These are phyloP conservation scores for Globisporangium orthogonon DNA, from an alignment of 352 stramenopile genomes.

Conservation along the genomic window DNA sequence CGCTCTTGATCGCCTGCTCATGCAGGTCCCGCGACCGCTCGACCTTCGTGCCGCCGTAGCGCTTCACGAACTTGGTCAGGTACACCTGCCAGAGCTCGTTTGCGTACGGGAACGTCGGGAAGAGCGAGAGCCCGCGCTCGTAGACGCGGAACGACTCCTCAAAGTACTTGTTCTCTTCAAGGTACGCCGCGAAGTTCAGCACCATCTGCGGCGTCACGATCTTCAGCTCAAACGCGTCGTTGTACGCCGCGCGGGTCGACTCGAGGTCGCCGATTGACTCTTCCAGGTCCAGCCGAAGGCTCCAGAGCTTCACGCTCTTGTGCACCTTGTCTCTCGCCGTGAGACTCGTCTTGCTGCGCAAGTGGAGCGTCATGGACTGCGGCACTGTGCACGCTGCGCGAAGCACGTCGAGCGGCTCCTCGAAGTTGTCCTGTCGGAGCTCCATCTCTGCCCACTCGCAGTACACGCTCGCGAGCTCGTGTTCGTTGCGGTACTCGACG, in stretches of 20 bases:
- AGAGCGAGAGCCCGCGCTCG: conserved; percentile 80
- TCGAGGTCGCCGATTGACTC: conserved; percentile 95
- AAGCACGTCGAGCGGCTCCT: conserved; percentile 90
- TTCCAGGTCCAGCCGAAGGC: conserved; percentile 96
- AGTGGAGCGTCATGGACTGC: conserved; percentile 29
- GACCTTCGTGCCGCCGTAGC: conserved; percentile 95
- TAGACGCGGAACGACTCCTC: conserved; percentile 93
- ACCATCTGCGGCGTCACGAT: conserved; percentile 96
- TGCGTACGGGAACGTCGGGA: conserved; percentile 92
- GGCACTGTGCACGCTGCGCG: conserved; percentile 73
- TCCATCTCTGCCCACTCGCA: conserved; percentile 96
- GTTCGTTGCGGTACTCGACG: conserved; percentile 69
- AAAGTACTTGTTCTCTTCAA: conserved; percentile 98
- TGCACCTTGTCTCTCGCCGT: conserved; percentile 80
- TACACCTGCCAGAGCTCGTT: conserved; percentile 96
- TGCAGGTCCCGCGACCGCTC: conserved; percentile 96
- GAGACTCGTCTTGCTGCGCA: conserved; percentile 48
- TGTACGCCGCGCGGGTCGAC: conserved; percentile 94
- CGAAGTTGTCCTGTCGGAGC: conserved; percentile 92
- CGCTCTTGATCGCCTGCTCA: conserved; percentile 88
- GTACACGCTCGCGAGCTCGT: conserved; percentile 94
- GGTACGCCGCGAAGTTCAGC: conserved; percentile 95
- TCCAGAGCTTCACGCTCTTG: conserved; percentile 93
- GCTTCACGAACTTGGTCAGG: conserved; percentile 91
- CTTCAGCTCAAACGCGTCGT: conserved; percentile 93